These are phyloP conservation scores for Colletotrichum sp. DNA, from an alignment of 2,329 filamentous ascomycete species.

Conservation along the genomic window DNA sequence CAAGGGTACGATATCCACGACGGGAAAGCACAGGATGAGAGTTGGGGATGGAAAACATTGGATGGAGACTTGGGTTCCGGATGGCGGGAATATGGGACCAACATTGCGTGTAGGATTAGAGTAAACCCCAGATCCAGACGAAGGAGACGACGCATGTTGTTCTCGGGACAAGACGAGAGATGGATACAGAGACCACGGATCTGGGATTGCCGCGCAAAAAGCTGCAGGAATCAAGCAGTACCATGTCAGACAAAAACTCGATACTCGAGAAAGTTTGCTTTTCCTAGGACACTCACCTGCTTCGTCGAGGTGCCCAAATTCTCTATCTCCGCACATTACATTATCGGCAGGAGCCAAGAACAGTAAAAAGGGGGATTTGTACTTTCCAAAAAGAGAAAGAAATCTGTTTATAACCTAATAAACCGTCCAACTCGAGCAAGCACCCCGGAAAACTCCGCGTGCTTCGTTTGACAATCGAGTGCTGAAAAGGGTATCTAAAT, in stretches of 20 bases:
- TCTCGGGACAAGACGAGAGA: not conserved
- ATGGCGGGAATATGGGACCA: not conserved
- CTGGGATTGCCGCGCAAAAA: not conserved
- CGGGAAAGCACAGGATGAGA: not conserved
- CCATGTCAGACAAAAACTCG: not conserved
- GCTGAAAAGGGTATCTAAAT: slow-evolving; percentile 2
- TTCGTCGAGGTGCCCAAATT: not conserved
- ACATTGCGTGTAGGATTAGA: not conserved
- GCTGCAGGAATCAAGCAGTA: not conserved
- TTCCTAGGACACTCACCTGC: not conserved
- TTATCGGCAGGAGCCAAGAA: not conserved
- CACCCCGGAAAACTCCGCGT: not conserved
- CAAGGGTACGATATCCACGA: not conserved
- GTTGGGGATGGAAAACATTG: not conserved
- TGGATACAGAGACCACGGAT: not conserved
- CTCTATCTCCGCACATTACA: not conserved
- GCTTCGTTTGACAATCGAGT: not conserved
- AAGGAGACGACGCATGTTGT: not conserved
- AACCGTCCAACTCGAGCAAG: not conserved
- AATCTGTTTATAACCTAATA: not conserved
- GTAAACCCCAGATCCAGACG: not conserved
- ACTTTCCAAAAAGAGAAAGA: not conserved
- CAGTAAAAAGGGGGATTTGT: not conserved
- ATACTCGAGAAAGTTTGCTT: not conserved
- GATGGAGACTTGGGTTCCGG: not conserved